Evolutionary conservation across 805 yeast genomes (phyloP).

Genomic region (Kodamaea laetipori): DNA sequence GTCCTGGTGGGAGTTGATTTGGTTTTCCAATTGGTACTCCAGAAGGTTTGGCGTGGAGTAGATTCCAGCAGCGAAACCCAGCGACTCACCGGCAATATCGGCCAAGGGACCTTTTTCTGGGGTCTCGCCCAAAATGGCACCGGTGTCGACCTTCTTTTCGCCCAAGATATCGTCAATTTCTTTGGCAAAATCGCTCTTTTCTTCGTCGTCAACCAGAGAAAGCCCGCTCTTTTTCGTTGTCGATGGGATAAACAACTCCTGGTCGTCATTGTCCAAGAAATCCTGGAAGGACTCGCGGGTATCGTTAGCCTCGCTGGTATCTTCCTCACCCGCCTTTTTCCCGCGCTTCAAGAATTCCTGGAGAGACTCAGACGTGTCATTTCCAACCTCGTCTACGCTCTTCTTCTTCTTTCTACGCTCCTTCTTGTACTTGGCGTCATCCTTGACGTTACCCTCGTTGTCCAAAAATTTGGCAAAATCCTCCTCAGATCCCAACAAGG

Average conservation of each 20-base stretch:
- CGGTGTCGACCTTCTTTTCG: not conserved
- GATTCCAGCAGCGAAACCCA: constrained; percentile 10
- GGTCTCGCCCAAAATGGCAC: not conserved
- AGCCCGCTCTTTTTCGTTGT: not conserved
- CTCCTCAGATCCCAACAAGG: constrained; percentile 51
- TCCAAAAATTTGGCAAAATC: constrained; percentile 56
- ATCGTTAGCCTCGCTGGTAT: constrained; percentile 5
- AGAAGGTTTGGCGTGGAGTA: constrained; percentile 48
- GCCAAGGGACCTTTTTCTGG: not conserved
- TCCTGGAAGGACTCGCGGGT: constrained; percentile 9
- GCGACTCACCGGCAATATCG: no score
- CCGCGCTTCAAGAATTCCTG: constrained; percentile 11
- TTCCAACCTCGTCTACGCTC: constrained; percentile 21
- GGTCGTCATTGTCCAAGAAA: constrained; percentile 6
- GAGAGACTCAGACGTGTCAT: constrained; percentile 8
- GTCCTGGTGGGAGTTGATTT: constrained; percentile 39
- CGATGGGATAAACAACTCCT: constrained; percentile 3
- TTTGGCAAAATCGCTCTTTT: constrained; percentile 2
- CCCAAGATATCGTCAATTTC: constrained; percentile 6
- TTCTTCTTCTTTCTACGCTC: constrained; percentile 5
- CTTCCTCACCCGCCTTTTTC: constrained; percentile 1
- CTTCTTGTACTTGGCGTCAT: constrained; percentile 33
- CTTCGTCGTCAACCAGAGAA: no score
- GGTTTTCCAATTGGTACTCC: constrained; percentile 45
- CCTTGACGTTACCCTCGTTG: constrained; percentile 53